phyloP scores from a whole-genome alignment of 371 early-diverging fungal species.

The Apophysomyces elegans region DNA sequence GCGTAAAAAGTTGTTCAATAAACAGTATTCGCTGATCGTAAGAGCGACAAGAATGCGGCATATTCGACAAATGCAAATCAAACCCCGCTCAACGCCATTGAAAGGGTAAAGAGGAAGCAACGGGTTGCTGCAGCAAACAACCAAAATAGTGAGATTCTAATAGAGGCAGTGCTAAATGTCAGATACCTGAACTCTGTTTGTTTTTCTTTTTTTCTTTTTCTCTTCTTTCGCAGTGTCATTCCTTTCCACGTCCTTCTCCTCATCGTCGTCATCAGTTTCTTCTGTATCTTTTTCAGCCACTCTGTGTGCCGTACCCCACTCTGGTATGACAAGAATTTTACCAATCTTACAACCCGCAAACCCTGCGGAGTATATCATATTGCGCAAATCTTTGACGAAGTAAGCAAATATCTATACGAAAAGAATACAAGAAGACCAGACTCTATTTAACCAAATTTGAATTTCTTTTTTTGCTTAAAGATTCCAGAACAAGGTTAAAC shows the following conservation, averaged over 20 bases:
- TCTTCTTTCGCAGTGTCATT: constrained; percentile 7
- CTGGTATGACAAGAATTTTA: constrained; percentile 9
- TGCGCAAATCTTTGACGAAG: constrained; percentile 18
- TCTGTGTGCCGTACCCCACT: neutral
- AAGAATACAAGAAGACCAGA: constrained; percentile 10
- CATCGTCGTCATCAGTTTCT: constrained; percentile 14
- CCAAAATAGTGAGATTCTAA: neutral
- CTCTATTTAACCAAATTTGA: constrained; percentile 15
- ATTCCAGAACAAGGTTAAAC: constrained; percentile 34
- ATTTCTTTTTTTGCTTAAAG: constrained; percentile 16
- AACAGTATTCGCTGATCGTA: neutral
- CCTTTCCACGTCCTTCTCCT: constrained; percentile 14
- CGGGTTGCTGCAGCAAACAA: constrained; percentile 6
- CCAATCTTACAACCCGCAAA: constrained; percentile 2
- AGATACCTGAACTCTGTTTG: neutral
- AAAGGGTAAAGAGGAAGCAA: neutral
- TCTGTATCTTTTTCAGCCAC: constrained; percentile 4
- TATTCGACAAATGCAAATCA: constrained; percentile 2
- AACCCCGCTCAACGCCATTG: constrained; percentile 5
- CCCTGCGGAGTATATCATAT: constrained; percentile 9
- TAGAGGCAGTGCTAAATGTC: neutral
- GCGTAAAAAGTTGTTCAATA: too few species aligned
- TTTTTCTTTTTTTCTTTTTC: neutral
- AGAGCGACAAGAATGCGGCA: constrained; percentile 10
- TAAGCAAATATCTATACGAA: neutral